These are phyloP conservation scores for Clathrus columnatus DNA, from an alignment of 768 basidiomycete species.

Conservation along the genomic window DNA sequence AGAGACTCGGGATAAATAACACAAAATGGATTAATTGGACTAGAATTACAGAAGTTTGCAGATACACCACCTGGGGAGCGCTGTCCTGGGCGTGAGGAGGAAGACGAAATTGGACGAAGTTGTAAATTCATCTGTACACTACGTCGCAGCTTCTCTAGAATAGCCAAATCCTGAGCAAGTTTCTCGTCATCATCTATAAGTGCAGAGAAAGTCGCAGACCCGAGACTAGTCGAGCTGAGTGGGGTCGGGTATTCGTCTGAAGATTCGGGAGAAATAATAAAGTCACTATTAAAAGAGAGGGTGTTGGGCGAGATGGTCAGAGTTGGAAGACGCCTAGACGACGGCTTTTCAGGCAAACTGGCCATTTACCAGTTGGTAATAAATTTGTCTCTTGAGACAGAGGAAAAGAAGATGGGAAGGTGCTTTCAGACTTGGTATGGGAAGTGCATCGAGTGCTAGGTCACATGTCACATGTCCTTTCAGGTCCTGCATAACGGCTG, in stretches of 20 bases:
- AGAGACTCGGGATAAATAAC: slow-evolving; percentile 41
- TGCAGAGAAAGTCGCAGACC: not conserved
- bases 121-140: slow-evolving; percentile 71
- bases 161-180: slow-evolving; percentile 56
- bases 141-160: slow-evolving; percentile 58
- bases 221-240: slow-evolving; percentile 3
- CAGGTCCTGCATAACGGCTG: too few relatives aligned
- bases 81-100: slow-evolving; percentile 29
- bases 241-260: slow-evolving; percentile 7
- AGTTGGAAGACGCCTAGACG: slow-evolving; percentile 6
- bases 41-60: not conserved
- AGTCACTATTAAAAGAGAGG: not conserved
- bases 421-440: too few relatives aligned
- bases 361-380: too few relatives aligned
- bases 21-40: slow-evolving; percentile 6
- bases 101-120: slow-evolving; percentile 65
- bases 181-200: slow-evolving; percentile 37
- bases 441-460: too few relatives aligned
- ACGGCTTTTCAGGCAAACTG: not conserved
- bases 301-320: slow-evolving; percentile 5
- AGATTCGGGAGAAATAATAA: slow-evolving; percentile 7
- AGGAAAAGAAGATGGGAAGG: too few relatives aligned
- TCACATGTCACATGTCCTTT: too few relatives aligned
- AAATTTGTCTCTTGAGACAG: too few relatives aligned
- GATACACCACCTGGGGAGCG: not conserved